Conservation (phyloP, 768 basidiomycete genomes). For the Suillus clintonianus region DNA sequence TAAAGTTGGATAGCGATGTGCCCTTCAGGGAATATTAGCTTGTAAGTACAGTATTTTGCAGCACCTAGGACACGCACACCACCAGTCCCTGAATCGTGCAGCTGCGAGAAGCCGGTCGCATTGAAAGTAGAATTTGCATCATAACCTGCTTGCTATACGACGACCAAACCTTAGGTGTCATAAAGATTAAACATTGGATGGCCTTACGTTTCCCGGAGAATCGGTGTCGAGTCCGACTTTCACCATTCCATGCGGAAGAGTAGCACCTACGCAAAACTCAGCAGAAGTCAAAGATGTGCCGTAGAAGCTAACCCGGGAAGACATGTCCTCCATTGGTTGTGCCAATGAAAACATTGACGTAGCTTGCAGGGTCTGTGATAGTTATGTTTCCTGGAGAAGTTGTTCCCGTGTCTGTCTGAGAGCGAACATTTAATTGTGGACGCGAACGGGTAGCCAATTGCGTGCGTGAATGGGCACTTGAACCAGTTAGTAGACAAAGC, state of each 20-base stretch:
- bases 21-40: conserved; percentile 5
- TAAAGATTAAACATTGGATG: background rate
- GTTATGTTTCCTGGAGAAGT: conserved; percentile 3
- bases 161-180: background rate
- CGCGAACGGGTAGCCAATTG: background rate
- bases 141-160: conserved; percentile 39
- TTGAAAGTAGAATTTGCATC: conserved; percentile 35
- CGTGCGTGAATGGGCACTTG: background rate
- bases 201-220: conserved; percentile 56
- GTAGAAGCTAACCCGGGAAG: conserved; percentile 51
- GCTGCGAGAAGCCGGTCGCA: conserved; percentile 60
- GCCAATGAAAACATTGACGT: conserved; percentile 64
- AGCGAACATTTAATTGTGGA: conserved; percentile 1
- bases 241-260: conserved; percentile 69
- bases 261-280: conserved; percentile 45
- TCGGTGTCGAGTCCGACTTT: conserved; percentile 71
- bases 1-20: conserved; percentile 62
- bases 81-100: conserved; percentile 57
- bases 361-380: conserved; percentile 13
- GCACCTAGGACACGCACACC: conserved; percentile 41
- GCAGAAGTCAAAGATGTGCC: background rate
- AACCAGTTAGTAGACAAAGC: background rate
- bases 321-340: conserved; percentile 66
- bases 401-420: background rate
- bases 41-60: background rate